Evolutionary conservation across 345 rosid genomes (phyloP).

Genomic region (Syzygium oleosum): DNA sequence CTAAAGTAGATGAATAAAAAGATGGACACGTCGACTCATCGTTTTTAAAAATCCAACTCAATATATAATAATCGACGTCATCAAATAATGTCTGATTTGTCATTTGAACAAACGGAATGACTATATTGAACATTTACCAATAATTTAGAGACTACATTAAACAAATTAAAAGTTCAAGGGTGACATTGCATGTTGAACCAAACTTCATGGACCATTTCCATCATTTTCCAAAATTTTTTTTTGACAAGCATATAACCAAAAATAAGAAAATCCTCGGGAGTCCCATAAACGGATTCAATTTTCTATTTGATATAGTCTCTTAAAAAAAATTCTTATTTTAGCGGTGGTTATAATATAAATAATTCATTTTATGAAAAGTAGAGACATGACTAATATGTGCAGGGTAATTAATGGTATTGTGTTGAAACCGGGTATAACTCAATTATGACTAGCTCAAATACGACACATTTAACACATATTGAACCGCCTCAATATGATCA

Average conservation of each 20-base stretch:
- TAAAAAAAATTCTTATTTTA: neutral
- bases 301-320: neutral
- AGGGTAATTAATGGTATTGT: neutral
- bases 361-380: neutral
- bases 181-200: fast-evolving
- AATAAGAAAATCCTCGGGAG: neutral
- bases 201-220: neutral
- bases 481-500: neutral
- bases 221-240: neutral
- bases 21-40: neutral
- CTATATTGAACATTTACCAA: neutral
- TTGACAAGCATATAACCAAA: neutral
- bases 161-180: neutral
- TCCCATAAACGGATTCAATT: neutral
- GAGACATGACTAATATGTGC: neutral
- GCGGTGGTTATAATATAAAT: neutral
- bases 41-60: neutral
- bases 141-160: neutral
- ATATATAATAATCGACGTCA: neutral
- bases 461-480: neutral
- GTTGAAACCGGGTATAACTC: neutral
- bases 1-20: neutral
- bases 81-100: neutral
- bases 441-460: neutral
- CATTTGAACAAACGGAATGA: neutral